Evolutionary conservation across 129 eudicot species (phyloP), one percentile per base, ranked within the genome.

Genomic region (Artemisia argyi): DNA sequence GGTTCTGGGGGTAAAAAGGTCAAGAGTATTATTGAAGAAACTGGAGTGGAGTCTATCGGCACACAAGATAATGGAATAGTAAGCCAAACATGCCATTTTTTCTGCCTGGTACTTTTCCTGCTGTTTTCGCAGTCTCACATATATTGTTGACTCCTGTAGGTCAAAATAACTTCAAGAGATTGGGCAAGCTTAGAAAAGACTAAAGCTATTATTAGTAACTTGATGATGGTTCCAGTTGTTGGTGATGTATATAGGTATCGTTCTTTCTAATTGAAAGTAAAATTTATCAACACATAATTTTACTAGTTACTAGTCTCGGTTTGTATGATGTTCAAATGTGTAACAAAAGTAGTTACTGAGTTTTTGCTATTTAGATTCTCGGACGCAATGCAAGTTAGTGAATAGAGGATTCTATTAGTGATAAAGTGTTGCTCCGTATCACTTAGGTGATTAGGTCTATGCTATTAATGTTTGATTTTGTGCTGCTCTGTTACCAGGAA

Each of bases 1-100:
- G 99, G 99, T 62, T 61, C 96, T 52, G 99, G 99, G 72, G 99
- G 99, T 53, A 95, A 95, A 74, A 95, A 87, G 77, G 89, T 95
- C 77, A 91, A 83, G 81, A 91, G 96, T 83, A 95, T 95, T 61
- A 95, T 95, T 73, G 99, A 95, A 88, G 99, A 84, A 73, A 81
- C 96, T 65, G 99, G 99, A 22, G 88, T 95, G 55, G 94, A 90
- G 35, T 74, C 85, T 69, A 95, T 95, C 46, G 99, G 91, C 57
- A 81, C 97, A 24, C 89, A 82, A 75, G 97, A 95, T 28, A 78
- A 91, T 80, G 99, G 99, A 81, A 71, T 76, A 53, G 99, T 94
- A 88, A 73, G 97, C 77, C 72, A 52, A 72, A 32, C 35, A 66
- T 68, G 16, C 55, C 13, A 22, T 50, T 18, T 55, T 46, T 20